Evolutionary conservation across 2,329 filamentous ascomycete species (phyloP), one percentile per base, ranked within the genome.

Genomic region (Fusarium chaquense): DNA sequence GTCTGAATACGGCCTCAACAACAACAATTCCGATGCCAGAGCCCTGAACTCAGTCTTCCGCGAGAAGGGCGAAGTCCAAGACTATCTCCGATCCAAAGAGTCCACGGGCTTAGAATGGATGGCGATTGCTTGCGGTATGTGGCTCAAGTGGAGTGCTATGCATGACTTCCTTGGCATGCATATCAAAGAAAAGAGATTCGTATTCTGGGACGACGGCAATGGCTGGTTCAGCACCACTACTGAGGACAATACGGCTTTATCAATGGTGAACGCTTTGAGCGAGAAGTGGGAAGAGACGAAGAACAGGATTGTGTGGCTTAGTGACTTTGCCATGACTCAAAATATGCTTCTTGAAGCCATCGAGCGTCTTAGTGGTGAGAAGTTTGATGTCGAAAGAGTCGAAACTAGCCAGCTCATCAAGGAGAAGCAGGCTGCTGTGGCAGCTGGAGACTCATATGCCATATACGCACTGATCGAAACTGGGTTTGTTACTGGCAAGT

Each of bases 61-160:
- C 4, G 59, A 62, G 6, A 62, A 62, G 18, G 59, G 59, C 2
- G 57, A 62, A 15, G 32, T 62, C 5, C 59, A 62, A 20, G 59
- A 62, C 12, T 30, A 62, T 5, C 59, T 62, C 2, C 40, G 59
- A 20, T 62, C 40, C 3, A 62, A 62, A 12, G 57, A 54, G 9
- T 54, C 59, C 0, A 54, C 45, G 0, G 57, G 59, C 1, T 35
- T 62, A 1, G 57, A 62, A 12, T 62, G 59, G 59, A 62, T 62
- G 59, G 22, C 57, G 12, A 46, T 62, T 10, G 59, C 45, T 16
- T 62, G 59, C 13, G 59, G 59, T 0, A 62, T 62, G 59, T 62
- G 59, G 59, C 16, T 62, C 6, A 62, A 62, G 11, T 62, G 59
- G 59, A 62, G 59, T 35, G 57, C 59, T 2, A 22, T 35, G 0